These are phyloP conservation scores for Phlyctochytrium planicorne DNA, from an alignment of 192 early-diverging fungal species.

Conservation along the genomic window DNA sequence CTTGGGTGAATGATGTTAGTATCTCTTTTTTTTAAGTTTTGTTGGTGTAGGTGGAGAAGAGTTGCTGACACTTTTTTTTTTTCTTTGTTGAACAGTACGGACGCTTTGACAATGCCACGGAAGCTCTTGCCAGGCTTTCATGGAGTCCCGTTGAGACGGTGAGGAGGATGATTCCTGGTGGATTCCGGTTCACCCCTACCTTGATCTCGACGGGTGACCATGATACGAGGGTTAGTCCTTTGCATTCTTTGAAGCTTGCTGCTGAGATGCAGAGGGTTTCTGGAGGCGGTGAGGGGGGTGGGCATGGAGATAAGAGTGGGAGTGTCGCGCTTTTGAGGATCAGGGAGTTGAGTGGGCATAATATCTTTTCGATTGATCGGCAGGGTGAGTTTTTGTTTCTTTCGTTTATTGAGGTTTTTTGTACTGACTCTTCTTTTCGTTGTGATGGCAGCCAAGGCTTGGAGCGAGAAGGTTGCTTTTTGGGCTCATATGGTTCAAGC, in stretches of 20 bases:
- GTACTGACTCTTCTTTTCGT: conserved; percentile 5
- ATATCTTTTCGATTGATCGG: conserved; percentile 9
- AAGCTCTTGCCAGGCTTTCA: neutral
- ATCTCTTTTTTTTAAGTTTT: too few relatives aligned
- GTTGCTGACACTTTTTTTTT: too few relatives aligned
- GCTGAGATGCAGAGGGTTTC: conserved; percentile 9
- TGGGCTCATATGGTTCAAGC: conserved; percentile 5
- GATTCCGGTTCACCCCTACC: neutral
- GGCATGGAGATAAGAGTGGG: neutral
- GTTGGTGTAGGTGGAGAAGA: too few relatives aligned
- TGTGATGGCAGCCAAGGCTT: conserved; percentile 1
- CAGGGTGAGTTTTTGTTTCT: neutral
- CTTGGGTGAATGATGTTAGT: neutral
- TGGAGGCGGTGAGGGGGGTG: neutral
- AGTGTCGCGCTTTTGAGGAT: neutral
- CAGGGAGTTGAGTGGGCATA: conserved; percentile 15
- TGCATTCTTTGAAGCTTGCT: conserved; percentile 9
- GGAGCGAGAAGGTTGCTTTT: conserved; percentile 11
- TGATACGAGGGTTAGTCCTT: conserved; percentile 8
- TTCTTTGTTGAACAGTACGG: too few relatives aligned
- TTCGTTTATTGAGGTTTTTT: neutral
- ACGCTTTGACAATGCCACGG: conserved; percentile 7
- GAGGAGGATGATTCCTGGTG: neutral
- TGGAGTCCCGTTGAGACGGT: neutral
- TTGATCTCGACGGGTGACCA: conserved; percentile 15